phyloP scores from a whole-genome alignment of 768 basidiomycete genomes.

The Mycena epipterygia region DNA sequence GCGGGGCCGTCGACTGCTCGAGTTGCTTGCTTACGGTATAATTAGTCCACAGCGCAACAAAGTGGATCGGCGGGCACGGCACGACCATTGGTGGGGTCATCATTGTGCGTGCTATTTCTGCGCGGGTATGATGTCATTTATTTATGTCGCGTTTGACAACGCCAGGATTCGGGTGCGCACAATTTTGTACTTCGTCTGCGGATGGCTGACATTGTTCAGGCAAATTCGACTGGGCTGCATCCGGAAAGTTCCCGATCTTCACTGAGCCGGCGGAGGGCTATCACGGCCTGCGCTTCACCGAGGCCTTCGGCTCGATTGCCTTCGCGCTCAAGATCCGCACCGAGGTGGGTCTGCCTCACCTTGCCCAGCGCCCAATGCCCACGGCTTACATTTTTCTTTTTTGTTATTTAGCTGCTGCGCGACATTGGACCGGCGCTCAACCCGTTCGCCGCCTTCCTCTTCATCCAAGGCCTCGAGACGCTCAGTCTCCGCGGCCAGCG shows the following conservation, averaged over 20 bases:
- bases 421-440: slow-evolving; percentile 77
- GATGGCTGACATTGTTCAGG: too few species aligned
- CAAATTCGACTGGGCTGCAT: slow-evolving; percentile 80
- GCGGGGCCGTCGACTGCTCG: background rate
- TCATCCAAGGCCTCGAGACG: slow-evolving; percentile 86
- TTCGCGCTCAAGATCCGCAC: slow-evolving; percentile 77
- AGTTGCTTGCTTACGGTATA: background rate
- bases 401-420: slow-evolving; percentile 71
- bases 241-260: slow-evolving; percentile 81
- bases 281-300: slow-evolving; percentile 76
- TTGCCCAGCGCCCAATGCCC: too few species aligned
- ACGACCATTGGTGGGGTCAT: slow-evolving; percentile 70
- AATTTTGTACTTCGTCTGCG: too few species aligned
- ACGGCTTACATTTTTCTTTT: too few species aligned
- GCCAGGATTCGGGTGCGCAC: background rate
- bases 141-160: too few species aligned
- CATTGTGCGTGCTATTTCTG: slow-evolving; percentile 51
- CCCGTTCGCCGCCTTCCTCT: slow-evolving; percentile 81
- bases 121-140: too few species aligned
- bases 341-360: too few species aligned
- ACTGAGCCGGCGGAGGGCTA: slow-evolving; percentile 83
- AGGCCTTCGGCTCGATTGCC: slow-evolving; percentile 74
- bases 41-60: slow-evolving; percentile 51
- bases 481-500: slow-evolving; percentile 78
- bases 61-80: slow-evolving; percentile 47